phyloP scores from a whole-genome alignment of 164 flowering plant species.

The Litsea cubeba region DNA sequence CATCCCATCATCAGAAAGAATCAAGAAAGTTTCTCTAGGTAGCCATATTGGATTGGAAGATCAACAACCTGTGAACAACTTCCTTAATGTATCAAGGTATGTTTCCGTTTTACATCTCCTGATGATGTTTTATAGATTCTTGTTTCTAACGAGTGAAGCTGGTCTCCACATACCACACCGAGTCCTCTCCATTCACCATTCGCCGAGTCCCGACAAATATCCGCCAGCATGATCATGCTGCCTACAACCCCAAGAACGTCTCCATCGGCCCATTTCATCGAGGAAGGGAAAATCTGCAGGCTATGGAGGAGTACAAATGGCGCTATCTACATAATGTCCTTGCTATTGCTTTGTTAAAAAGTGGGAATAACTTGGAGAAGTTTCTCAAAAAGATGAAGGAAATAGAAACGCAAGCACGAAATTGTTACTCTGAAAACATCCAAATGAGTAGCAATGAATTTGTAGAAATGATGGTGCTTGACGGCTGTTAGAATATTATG shows the following conservation, averaged over 20 bases:
- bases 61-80: no score
- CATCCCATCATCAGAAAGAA: no score
- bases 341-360: neutral
- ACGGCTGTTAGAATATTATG: no score
- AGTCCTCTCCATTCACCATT: neutral
- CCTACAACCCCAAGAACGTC: slow-evolving; percentile 12
- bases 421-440: neutral
- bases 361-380: neutral
- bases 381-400: neutral
- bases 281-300: neutral
- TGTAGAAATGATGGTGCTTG: slow-evolving; percentile 11
- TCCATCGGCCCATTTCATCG: slow-evolving; percentile 25
- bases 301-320: slow-evolving; percentile 20
- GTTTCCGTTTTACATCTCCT: no score
- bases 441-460: neutral
- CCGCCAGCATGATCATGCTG: neutral
- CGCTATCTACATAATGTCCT: neutral
- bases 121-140: no score
- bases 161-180: neutral
- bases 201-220: slow-evolving; percentile 12
- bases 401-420: neutral
- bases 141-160: no score
- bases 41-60: no score
- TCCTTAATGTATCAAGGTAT: no score
- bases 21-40: no score